Base-by-base conservation (phyloP, 2,329 filamentous ascomycete genomes). In the Graphilbum fragrans region DNA sequence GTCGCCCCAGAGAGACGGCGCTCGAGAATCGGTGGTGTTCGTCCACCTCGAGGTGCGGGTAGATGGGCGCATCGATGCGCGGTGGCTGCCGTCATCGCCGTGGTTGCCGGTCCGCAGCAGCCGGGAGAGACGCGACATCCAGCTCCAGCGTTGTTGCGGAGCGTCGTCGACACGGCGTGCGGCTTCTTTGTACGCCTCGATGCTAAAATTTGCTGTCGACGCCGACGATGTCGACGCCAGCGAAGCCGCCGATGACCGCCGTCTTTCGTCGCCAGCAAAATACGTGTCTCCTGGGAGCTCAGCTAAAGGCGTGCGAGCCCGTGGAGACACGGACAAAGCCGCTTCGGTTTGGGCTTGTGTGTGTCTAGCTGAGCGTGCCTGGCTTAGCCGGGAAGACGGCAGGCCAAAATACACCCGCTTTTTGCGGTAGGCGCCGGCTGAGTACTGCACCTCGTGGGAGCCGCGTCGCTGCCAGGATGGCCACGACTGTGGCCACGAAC, bases 41-140 rank as follows among this genome's bases (percentile, higher is more conserved):
- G n/a, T n/a, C n/a, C n/a, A n/a, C n/a, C n/a, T n/a, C n/a, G n/a
- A n/a, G n/a, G n/a, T n/a, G n/a, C n/a, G n/a, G n/a, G n/a, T n/a
- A n/a, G n/a, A n/a, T n/a, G n/a, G n/a, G n/a, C n/a, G n/a, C n/a
- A n/a, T n/a, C n/a, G n/a, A n/a, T n/a, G n/a, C n/a, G 17, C 23
- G 19, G 31, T 20, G n/a, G 18, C 21, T 27, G 12, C 19, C 18
- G 29, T 42, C 37, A 12, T 14, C 20, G 29, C 19, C 6, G 33
- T 14, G 19, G 23, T 18, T 21, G 37, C 41, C 19, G 5, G 19
- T 27, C 6, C 44, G 42, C 47, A 49, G 39, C 36, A 36, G 37
- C 16, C 47, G 42, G 7, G 46, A 47, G 14, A 51, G 39, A 2
- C 45, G 44, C 7, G 49, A 47, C 45, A 51, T 44, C 49, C 49